phyloP scores from a whole-genome alignment of 1,139 yeast genomes.

The Trichomonascaceae sp. region DNA sequence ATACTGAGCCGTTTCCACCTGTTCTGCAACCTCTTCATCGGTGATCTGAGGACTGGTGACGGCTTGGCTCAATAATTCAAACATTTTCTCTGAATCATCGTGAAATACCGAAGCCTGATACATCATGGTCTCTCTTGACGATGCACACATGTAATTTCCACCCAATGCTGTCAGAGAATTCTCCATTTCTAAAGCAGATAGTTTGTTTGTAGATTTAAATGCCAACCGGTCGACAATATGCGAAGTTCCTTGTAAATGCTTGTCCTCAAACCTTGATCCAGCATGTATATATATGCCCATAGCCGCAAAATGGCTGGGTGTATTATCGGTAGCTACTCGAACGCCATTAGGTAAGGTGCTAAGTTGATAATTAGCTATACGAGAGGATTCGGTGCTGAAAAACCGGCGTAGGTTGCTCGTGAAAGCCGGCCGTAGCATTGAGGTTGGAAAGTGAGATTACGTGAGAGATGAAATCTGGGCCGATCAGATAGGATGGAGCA shows the following conservation, averaged over 20 bases:
- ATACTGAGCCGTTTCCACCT: conserved; percentile 67
- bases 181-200: conserved; percentile 64
- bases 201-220: conserved; percentile 65
- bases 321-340: conserved; percentile 74
- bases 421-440: neutral
- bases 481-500: neutral
- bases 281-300: conserved; percentile 86
- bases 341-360: conserved; percentile 70
- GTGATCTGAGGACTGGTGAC: conserved; percentile 63
- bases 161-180: conserved; percentile 74
- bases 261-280: conserved; percentile 76
- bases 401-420: neutral
- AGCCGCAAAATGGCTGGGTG: conserved; percentile 89
- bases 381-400: neutral
- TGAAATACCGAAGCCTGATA: conserved; percentile 95
- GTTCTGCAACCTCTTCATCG: conserved; percentile 66
- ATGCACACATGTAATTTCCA: conserved; percentile 91
- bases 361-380: conserved; percentile 24
- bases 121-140: conserved; percentile 85
- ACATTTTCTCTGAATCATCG: conserved; percentile 77
- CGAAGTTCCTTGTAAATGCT: conserved; percentile 56
- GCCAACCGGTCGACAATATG: conserved; percentile 84
- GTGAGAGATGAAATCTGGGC: no score
- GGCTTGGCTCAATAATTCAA: conserved; percentile 72
- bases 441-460: neutral